These are phyloP conservation scores for Saccharomycodes ludwigii DNA, from an alignment of 805 yeast species.

Conservation along the genomic window DNA sequence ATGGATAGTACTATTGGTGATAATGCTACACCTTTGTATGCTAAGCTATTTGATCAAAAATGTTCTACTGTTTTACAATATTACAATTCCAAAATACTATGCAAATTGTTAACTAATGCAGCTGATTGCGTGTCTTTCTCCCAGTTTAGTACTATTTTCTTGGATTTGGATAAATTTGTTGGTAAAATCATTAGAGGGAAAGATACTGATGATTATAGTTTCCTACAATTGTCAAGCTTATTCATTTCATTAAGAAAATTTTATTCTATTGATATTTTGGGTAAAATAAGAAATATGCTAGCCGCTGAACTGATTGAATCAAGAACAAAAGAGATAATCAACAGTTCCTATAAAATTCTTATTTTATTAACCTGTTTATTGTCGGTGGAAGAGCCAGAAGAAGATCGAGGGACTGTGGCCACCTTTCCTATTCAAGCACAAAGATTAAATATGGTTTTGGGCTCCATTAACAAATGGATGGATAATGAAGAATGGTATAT, in stretches of 20 bases:
- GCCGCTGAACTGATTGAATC: conserved; percentile 56
- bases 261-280: conserved; percentile 27
- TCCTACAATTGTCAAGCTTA: conserved; percentile 22
- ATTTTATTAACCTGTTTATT: conserved; percentile 35
- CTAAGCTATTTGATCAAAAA: no score
- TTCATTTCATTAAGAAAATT: conserved; percentile 25
- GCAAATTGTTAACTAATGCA: conserved; percentile 19
- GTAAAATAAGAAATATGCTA: conserved; percentile 43
- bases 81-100: conserved; percentile 27
- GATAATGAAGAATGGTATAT: conserved; percentile 54
- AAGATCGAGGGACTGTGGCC: conserved; percentile 4
- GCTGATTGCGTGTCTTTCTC: conserved; percentile 19
- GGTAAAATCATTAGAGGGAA: conserved; percentile 20
- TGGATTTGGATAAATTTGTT: conserved; percentile 22
- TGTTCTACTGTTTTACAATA: conserved; percentile 9
- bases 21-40: background rate
- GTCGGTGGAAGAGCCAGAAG: conserved; percentile 14
- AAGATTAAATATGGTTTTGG: conserved; percentile 50
- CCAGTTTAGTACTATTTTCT: conserved; percentile 15
- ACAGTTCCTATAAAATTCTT: conserved; percentile 34
- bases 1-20: background rate
- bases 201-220: conserved; percentile 22
- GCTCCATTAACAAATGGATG: conserved; percentile 42
- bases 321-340: conserved; percentile 28
- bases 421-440: conserved; percentile 45